Percentiles rank a stretch among this genome's conserved stretches.
Conservation (phyloP, 2,329 filamentous ascomycete genomes). For the Leptographium galeiforme region DNA sequence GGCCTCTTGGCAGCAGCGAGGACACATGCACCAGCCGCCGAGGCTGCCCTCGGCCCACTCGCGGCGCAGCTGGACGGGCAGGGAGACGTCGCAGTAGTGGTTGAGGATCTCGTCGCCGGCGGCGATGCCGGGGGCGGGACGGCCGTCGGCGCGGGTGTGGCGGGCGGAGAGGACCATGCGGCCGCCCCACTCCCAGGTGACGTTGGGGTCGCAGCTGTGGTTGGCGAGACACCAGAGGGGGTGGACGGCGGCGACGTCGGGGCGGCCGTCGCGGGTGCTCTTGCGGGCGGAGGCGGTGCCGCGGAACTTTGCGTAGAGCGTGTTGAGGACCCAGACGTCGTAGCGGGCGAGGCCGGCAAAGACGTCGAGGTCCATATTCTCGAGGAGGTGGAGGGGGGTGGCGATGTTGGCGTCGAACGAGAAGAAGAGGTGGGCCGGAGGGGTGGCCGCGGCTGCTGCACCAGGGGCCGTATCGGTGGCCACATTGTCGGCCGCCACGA, state of each 20-base stretch:
- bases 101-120: conserved; percentile 78
- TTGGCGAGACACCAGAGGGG: conserved; percentile 95
- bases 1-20: conserved; percentile 64
- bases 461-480: no score
- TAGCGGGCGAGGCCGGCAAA: conserved; percentile 45
- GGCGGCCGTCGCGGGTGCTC: conserved; percentile 61
- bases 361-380: conserved; percentile 75
- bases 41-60: conserved; percentile 83
- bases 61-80: conserved; percentile 66
- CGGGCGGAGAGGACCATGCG: conserved; percentile 58
- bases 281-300: conserved; percentile 83
- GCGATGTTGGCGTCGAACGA: conserved; percentile 65
- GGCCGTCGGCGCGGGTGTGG: conserved; percentile 40
- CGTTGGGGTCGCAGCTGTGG: conserved; percentile 90
- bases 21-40: conserved; percentile 79
- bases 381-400: conserved; percentile 61
- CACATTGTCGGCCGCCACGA: no score
- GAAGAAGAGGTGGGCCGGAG: no score
- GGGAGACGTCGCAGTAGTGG: conserved; percentile 81
- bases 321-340: conserved; percentile 79
- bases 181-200: conserved; percentile 85
- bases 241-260: conserved; percentile 86
- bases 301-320: conserved; percentile 81
- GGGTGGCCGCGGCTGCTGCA: no score
- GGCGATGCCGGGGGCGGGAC: conserved; percentile 40